A percentile compares a stretch with the other conserved stretches of the same genome.
phyloP scores from a whole-genome alignment of 2,329 filamentous ascomycete species.

The Albophoma yamanashiensis region DNA sequence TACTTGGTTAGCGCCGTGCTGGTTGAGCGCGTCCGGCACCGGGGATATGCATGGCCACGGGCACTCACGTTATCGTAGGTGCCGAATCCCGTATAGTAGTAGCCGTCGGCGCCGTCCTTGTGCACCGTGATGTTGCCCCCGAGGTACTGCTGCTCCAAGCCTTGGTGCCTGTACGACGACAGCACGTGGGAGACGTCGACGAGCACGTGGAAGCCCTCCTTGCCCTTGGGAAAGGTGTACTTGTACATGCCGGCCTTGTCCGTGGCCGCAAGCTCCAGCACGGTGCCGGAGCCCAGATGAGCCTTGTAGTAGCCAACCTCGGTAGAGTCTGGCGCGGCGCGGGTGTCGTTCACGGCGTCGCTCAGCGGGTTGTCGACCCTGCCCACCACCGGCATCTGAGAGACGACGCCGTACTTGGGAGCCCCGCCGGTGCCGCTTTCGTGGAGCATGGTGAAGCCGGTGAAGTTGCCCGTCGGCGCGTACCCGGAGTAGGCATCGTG shows the following conservation, averaged over 20 bases:
- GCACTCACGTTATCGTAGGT: slow-evolving; percentile 48
- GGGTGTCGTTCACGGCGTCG: slow-evolving; percentile 42
- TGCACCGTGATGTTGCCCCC: slow-evolving; percentile 45
- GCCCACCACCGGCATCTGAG: slow-evolving; percentile 45
- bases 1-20: neutral
- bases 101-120: slow-evolving; percentile 22
- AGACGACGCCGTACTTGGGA: slow-evolving; percentile 58
- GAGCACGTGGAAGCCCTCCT: slow-evolving; percentile 34
- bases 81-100: slow-evolving; percentile 48
- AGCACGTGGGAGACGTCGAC: slow-evolving; percentile 59
- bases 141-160: slow-evolving; percentile 51
- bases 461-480: slow-evolving; percentile 38
- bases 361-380: slow-evolving; percentile 40
- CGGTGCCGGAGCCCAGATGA: slow-evolving; percentile 41
- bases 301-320: slow-evolving; percentile 53
- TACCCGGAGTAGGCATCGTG: slow-evolving; percentile 44
- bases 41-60: no score
- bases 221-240: slow-evolving; percentile 43
- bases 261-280: slow-evolving; percentile 46
- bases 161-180: slow-evolving; percentile 48
- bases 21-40: no score
- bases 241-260: slow-evolving; percentile 47
- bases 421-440: slow-evolving; percentile 58
- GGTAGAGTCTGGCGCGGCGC: slow-evolving; percentile 37
- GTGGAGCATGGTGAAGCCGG: slow-evolving; percentile 53